Percentiles rank a stretch among this genome's conserved stretches.
These are phyloP conservation scores for Xylaria nigripes DNA, from an alignment of 495 filamentous ascomycete species.

Conservation along the genomic window DNA sequence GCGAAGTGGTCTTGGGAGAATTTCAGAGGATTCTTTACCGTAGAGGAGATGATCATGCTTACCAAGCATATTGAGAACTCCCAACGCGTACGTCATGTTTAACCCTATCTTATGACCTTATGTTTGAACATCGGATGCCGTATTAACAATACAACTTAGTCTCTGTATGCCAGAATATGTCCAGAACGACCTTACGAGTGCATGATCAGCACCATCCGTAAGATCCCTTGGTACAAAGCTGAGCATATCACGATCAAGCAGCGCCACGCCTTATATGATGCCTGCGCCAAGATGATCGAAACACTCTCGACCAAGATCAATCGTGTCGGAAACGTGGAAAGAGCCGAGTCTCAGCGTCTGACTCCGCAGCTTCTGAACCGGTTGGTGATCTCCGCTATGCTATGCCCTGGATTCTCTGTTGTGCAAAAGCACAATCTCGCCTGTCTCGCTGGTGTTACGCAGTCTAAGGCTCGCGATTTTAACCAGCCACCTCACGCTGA, in stretches of 20 bases:
- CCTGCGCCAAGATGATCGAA: slow-evolving; percentile 41
- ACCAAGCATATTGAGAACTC: slow-evolving; percentile 53
- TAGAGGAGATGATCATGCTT: slow-evolving; percentile 61
- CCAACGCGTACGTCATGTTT: slow-evolving; percentile 11
- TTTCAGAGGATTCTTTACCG: slow-evolving; percentile 61
- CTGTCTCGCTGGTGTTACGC: slow-evolving; percentile 14
- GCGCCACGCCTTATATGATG: slow-evolving; percentile 49
- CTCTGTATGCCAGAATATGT: slow-evolving; percentile 54
- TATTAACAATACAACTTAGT: slow-evolving; percentile 35
- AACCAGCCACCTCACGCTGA: slow-evolving; percentile 31
- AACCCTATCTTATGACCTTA: background rate
- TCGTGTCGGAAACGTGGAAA: background rate
- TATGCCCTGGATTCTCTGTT: slow-evolving; percentile 58
- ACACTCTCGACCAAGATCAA: slow-evolving; percentile 12
- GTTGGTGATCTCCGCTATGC: slow-evolving; percentile 48
- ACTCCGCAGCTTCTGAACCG: slow-evolving; percentile 49
- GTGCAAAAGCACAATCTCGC: slow-evolving; percentile 49
- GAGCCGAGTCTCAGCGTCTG: too few species aligned
- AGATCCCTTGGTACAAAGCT: slow-evolving; percentile 63
- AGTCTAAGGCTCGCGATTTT: slow-evolving; percentile 16
- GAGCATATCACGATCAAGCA: slow-evolving; percentile 56
- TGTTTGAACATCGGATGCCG: background rate
- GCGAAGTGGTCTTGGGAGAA: slow-evolving; percentile 49
- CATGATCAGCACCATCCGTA: slow-evolving; percentile 65
- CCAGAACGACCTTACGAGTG: slow-evolving; percentile 68